phyloP scores from a whole-genome alignment of 225 moss, liverwort and hornwort species.

The Ulota crispa region DNA sequence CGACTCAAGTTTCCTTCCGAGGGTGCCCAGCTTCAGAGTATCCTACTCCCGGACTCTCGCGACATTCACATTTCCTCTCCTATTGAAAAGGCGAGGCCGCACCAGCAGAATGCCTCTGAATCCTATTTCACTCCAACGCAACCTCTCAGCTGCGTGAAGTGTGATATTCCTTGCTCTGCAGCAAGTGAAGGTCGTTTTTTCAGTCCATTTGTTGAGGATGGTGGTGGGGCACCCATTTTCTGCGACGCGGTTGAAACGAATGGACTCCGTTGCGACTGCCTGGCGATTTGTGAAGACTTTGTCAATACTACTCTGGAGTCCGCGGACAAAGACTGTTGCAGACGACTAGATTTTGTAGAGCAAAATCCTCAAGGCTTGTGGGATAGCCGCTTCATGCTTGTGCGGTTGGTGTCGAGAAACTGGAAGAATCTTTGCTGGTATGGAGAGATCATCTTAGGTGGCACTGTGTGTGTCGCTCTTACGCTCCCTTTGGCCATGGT shows the following conservation, averaged over 20 bases:
- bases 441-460: conserved; percentile 61
- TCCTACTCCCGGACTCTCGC: conserved; percentile 25
- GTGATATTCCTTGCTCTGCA: conserved; percentile 2
- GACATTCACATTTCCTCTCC: conserved; percentile 48
- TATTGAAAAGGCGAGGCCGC: not conserved
- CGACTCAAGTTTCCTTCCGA: conserved; percentile 18
- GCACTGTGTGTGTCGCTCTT: conserved; percentile 59
- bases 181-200: conserved; percentile 15
- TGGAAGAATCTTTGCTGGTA: conserved; percentile 47
- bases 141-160: conserved; percentile 23
- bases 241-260: conserved; percentile 14
- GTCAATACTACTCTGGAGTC: conserved; percentile 6
- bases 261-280: conserved; percentile 24
- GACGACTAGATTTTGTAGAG: not conserved
- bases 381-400: conserved; percentile 20
- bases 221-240: conserved; percentile 7
- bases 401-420: conserved; percentile 29
- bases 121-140: not conserved
- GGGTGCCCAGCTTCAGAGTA: conserved; percentile 9
- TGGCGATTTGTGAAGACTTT: conserved; percentile 17
- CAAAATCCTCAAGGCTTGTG: conserved; percentile 15
- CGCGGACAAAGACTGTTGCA: not conserved
- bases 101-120: conserved; percentile 1
- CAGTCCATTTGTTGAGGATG: conserved; percentile 22
- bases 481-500: conserved; percentile 69